Evolutionary conservation across 2,329 filamentous ascomycete species (phyloP), one percentile per base, ranked within the genome.

Genomic region (Paraphoma sp.): DNA sequence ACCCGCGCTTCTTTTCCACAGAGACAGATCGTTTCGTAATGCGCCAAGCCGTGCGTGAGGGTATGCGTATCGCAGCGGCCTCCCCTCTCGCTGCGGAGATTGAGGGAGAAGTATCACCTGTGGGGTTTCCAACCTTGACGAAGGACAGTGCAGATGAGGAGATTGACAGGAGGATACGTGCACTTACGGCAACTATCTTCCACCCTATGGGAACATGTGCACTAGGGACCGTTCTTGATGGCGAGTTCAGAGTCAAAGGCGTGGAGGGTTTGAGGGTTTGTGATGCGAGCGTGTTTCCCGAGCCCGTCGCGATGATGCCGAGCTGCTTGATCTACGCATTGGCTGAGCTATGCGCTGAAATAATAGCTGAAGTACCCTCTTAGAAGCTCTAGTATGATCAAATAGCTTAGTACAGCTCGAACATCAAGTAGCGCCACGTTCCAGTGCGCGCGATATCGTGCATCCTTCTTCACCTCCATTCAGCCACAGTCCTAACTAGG

Each of bases 1-100:
- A 72, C 40, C 64, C 69, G 14, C 54, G 51, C 10, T 71, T 58
- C 53, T 54, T 67, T 8, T 65, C 60, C 2, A 72, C 67, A 1
- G 36, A 54, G 14, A 64, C 66, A 28, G 68, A 72, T 43, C 65
- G 67, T 29, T 64, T 51, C 28, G 59, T 66, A 36, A 18, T 69
- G 0, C 59, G 67, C 4, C 46, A 36, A 14, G 63, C 64, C 16
- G 53, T 68, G 23, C 65, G 57, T 41, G 51, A 36, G 36, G 60
- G 16, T 36, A 51, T 60, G 41, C 50, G 16, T 9, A 43, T 67
- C 7, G 47, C 54, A 0, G 48, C 56, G 2, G 62, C 63, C 0
- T 58, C 53, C 12, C 59, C 63, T 7, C 43, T 69, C 14, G 49
- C 51, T 44, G 47, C 17, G 3, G 42, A 52, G 36, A 28, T 64